Base-by-base conservation (phyloP, 1,139 yeast species). In the Geotrichum reessii region DNA sequence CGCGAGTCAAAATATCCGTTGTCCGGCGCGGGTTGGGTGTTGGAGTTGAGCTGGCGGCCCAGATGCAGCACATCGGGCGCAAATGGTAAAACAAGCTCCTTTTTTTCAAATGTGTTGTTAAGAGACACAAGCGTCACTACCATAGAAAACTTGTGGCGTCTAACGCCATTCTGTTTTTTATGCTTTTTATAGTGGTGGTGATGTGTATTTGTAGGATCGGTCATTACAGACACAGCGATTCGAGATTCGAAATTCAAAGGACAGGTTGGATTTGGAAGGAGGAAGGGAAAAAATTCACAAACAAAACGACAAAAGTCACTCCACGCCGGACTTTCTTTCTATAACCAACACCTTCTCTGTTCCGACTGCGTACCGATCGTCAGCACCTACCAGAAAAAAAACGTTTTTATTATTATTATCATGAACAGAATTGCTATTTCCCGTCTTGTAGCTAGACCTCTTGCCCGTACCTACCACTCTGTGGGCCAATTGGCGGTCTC, bases 1-100 rank as follows among this genome's bases (percentile, higher is more conserved):
- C 99, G 78, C 8, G 97, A 90, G 71, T 93, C 99, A 69, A 93
- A 93, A 71, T 82, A 92, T 0, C 99, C 99, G 71, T 95, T 95
- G 48, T 87, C 85, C 7, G 86, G 81, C 59, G 85, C 83, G 11
- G 96, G 92, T 63, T 81, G 81, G 56, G 87, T 82, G 65, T 83
- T 86, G 19, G 87, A 82, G 59, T 87, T 90, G 52, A 86, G 81
- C 57, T 86, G 99, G 58, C 99, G 80, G 1, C 99, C 99, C 27
- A 93, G 77, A 68, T 89, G 89, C 58, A 93, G 75, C 1, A 91
- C 85, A 25, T 89, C 92, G 0, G 99, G 99, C 62, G 78, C 80
- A 61, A 81, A 80, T 0, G 98, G 97, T 7, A 95, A 84, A 27
- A 83, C 83, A 44, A 95, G 75, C 56, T 87, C 84, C 71, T 93